Conservation (phyloP, 441 rosid genomes). For the Bocquillonia castaneifolia region DNA sequence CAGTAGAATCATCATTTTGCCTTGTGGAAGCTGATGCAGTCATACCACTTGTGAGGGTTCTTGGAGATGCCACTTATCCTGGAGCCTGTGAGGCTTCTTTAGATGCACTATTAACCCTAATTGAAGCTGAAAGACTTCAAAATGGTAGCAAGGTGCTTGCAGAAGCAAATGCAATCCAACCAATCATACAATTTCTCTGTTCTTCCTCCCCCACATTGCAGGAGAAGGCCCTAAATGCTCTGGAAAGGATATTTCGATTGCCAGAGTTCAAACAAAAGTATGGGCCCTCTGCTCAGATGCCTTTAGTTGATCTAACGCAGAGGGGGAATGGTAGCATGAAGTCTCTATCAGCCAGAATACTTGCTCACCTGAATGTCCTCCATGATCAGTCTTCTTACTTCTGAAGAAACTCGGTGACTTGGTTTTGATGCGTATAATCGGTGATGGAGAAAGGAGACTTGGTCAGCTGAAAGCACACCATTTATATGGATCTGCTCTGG, state of each 20-base stretch:
- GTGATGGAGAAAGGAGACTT: neutral
- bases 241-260: constrained; percentile 59
- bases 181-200: constrained; percentile 44
- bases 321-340: constrained; percentile 47
- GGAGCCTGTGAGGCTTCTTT: constrained; percentile 50
- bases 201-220: constrained; percentile 45
- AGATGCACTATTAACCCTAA: constrained; percentile 54
- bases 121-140: constrained; percentile 47
- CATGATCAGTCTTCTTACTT: constrained; percentile 61
- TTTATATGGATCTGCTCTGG: neutral
- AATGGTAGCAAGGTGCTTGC: constrained; percentile 54
- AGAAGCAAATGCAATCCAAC: constrained; percentile 46
- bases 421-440: constrained; percentile 9
- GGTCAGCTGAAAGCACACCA: neutral
- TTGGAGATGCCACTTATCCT: constrained; percentile 43
- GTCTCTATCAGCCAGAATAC: constrained; percentile 57
- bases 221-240: constrained; percentile 48
- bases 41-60: constrained; percentile 44
- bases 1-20: constrained; percentile 54
- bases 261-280: constrained; percentile 52
- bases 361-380: constrained; percentile 62
- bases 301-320: constrained; percentile 57
- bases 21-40: constrained; percentile 58
- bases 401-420: constrained; percentile 22
- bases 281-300: constrained; percentile 52